Conservation (phyloP, 345 rosid genomes). For the Brassica rapa region DNA sequence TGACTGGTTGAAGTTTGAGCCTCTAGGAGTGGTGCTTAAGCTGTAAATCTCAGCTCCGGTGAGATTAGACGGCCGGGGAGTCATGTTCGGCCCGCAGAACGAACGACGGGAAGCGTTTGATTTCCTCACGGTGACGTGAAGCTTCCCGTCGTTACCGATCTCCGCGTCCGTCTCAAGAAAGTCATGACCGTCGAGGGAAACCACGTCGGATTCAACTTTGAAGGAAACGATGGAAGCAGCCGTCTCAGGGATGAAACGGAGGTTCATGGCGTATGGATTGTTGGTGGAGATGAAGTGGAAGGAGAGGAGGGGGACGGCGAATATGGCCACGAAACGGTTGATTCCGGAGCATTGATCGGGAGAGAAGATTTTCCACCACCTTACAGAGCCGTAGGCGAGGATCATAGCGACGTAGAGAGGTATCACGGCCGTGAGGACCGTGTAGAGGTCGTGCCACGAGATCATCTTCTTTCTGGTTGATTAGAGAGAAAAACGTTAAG, state of each 20-base stretch:
- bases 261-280: conserved; percentile 84
- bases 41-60: conserved; percentile 96
- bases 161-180: conserved; percentile 84
- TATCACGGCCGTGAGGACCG: conserved; percentile 82
- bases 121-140: conserved; percentile 87
- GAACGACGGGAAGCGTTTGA: conserved; percentile 86
- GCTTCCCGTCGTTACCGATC: conserved; percentile 83
- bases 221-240: conserved; percentile 91
- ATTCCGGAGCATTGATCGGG: conserved; percentile 98
- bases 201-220: conserved; percentile 86
- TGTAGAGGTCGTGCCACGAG: conserved; percentile 76
- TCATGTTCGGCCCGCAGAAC: conserved; percentile 50
- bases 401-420: conserved; percentile 98
- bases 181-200: conserved; percentile 80
- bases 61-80: conserved; percentile 89
- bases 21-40: conserved; percentile 88
- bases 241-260: conserved; percentile 86
- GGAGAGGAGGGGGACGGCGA: conserved; percentile 93
- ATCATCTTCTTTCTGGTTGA: conserved; percentile 54
- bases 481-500: conserved; percentile 37
- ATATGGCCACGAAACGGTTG: conserved; percentile 91
- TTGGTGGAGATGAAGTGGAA: conserved; percentile 94
- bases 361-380: conserved; percentile 96
- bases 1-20: conserved; percentile 83
- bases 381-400: conserved; percentile 94